These are phyloP conservation scores for Fallopia convolvulus DNA, from an alignment of 148 eudicot species.

Conservation along the genomic window DNA sequence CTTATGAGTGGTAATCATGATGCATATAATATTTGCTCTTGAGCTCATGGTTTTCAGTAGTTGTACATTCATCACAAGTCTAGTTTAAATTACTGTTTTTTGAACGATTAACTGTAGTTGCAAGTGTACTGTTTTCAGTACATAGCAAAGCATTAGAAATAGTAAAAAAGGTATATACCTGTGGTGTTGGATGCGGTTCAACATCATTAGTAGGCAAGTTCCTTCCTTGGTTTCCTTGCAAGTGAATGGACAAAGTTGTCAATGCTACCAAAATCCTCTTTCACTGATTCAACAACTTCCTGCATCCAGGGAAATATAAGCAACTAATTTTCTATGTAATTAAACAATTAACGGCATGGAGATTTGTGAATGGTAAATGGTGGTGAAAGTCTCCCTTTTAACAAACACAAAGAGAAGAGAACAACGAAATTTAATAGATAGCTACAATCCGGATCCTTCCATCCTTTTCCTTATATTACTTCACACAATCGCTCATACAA, in stretches of 20 bases:
- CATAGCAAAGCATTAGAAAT: no score
- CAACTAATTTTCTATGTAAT: not conserved
- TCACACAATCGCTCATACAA: not conserved
- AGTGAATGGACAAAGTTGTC: slow-evolving; percentile 94
- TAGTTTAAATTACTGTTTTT: no score
- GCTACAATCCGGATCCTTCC: not conserved
- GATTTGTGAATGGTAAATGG: not conserved
- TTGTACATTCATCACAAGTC: no score
- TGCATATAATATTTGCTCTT: no score
- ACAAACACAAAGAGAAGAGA: not conserved
- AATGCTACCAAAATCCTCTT: slow-evolving; percentile 83
- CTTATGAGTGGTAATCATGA: no score
- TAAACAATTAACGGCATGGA: not conserved
- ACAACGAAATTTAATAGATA: not conserved
- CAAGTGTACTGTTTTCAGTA: no score
- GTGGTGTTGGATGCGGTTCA: no score
- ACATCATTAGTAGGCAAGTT: no score
- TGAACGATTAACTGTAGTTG: no score
- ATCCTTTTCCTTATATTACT: not conserved
- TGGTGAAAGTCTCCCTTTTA: not conserved
- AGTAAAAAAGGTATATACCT: no score
- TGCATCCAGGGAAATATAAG: slow-evolving; percentile 16
- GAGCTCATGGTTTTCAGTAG: no score
- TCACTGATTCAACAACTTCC: slow-evolving; percentile 83
- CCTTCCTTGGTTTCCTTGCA: slow-evolving; percentile 25